A percentile compares a stretch with the other conserved stretches of the same genome.
These are phyloP conservation scores for Monilinia fructigena DNA, from an alignment of 2,329 filamentous ascomycete species.

Conservation along the genomic window DNA sequence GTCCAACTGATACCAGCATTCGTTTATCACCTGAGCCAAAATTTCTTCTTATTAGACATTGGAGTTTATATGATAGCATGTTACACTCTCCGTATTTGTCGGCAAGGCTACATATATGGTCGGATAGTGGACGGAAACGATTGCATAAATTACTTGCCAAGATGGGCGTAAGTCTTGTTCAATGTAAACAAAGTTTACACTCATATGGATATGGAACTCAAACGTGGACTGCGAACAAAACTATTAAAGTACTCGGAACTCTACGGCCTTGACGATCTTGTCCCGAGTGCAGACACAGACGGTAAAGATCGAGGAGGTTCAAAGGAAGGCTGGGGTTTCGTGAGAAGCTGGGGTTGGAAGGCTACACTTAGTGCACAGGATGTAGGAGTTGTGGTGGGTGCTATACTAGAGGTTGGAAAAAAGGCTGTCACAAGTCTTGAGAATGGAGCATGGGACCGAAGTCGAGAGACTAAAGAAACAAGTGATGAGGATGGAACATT, in stretches of 20 bases:
- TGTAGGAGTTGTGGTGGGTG: slow-evolving; percentile 87
- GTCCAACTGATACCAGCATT: slow-evolving; percentile 88
- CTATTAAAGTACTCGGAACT: slow-evolving; percentile 87
- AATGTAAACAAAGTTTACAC: slow-evolving; percentile 93
- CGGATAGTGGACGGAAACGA: slow-evolving; percentile 80
- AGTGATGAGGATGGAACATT: slow-evolving; percentile 46
- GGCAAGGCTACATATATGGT: slow-evolving; percentile 90
- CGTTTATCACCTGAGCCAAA: slow-evolving; percentile 89
- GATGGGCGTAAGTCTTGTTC: slow-evolving; percentile 92
- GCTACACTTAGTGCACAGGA: slow-evolving; percentile 91
- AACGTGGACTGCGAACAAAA: slow-evolving; percentile 79
- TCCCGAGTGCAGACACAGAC: slow-evolving; percentile 73
- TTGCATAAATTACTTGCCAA: slow-evolving; percentile 94
- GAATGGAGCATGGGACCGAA: slow-evolving; percentile 37
- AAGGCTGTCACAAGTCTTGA: slow-evolving; percentile 35
- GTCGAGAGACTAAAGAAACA: slow-evolving; percentile 46
- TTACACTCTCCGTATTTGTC: slow-evolving; percentile 94
- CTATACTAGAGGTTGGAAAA: slow-evolving; percentile 87
- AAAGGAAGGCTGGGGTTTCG: slow-evolving; percentile 95
- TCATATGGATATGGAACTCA: slow-evolving; percentile 98
- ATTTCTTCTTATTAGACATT: slow-evolving; percentile 89
- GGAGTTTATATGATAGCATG: slow-evolving; percentile 98
- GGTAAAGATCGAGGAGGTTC: slow-evolving; percentile 66
- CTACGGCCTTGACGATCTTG: slow-evolving; percentile 91
- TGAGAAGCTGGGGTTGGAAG: slow-evolving; percentile 96